Percentiles rank a stretch among this genome's conserved stretches.
These are phyloP conservation scores for Pisolithus tinctorius DNA, from an alignment of 768 basidiomycete genomes.

Conservation along the genomic window DNA sequence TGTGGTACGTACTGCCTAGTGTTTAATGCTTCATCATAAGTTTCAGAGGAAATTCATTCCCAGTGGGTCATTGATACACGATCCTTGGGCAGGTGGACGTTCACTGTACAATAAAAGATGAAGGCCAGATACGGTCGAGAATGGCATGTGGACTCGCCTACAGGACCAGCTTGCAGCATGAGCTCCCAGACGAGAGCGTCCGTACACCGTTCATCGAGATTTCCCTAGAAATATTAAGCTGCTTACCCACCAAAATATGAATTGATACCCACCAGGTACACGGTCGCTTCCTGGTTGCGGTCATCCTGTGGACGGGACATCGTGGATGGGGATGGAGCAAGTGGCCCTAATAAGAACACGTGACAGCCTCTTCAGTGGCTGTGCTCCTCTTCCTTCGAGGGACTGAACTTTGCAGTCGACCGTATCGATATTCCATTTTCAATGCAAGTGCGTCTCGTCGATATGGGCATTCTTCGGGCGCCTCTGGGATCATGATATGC, in stretches of 20 bases:
- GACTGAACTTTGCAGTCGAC: too few species aligned
- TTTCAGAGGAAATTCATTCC: too few species aligned
- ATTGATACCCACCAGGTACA: slow-evolving; percentile 56
- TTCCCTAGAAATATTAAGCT: slow-evolving; percentile 54
- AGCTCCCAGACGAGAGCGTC: slow-evolving; percentile 97
- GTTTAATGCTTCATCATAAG: too few species aligned
- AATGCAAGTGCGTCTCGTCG: too few species aligned
- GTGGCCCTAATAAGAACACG: too few species aligned
- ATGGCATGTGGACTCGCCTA: slow-evolving; percentile 54
- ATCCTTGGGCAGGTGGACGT: slow-evolving; percentile 97
- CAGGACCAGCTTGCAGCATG: slow-evolving; percentile 98
- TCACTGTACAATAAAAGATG: slow-evolving; percentile 47
- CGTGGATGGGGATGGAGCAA: too few species aligned
- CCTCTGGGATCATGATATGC: slow-evolving; percentile 75
- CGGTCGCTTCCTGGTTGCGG: slow-evolving; percentile 87
- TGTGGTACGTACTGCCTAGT: too few species aligned
- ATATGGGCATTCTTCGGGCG: slow-evolving; percentile 83
- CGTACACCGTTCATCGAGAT: slow-evolving; percentile 90
- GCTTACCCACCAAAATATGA: fast-evolving
- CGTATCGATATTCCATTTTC: too few species aligned
- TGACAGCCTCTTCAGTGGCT: too few species aligned
- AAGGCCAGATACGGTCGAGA: neutral
- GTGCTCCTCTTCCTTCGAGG: too few species aligned
- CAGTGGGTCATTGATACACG: slow-evolving; percentile 97
- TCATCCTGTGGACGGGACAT: slow-evolving; percentile 68